These are phyloP conservation scores for Corylus americana DNA, from an alignment of 306 rosid genomes.

Conservation along the genomic window DNA sequence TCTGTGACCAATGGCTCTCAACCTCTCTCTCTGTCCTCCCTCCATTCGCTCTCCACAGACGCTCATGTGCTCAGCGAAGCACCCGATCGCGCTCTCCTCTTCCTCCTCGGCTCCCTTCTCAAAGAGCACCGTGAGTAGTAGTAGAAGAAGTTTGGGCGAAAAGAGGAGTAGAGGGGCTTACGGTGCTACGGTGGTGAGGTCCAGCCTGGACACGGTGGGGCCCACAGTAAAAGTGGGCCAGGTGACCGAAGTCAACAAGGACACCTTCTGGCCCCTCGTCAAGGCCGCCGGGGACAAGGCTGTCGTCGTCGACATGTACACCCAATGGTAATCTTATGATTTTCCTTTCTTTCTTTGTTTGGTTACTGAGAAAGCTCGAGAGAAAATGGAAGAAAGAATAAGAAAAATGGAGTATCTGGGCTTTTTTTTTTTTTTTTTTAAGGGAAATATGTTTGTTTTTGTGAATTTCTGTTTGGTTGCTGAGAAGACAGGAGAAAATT, in stretches of 20 bases:
- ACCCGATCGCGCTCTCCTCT: slow-evolving; percentile 26
- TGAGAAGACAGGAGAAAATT: background rate
- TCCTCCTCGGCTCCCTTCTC: slow-evolving; percentile 2
- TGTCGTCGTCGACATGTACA: slow-evolving; percentile 95
- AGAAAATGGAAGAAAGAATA: background rate
- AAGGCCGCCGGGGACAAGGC: slow-evolving; percentile 87
- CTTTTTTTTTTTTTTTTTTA: background rate
- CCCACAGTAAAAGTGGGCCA: slow-evolving; percentile 64
- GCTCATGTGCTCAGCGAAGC: slow-evolving; percentile 34
- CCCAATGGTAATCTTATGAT: slow-evolving; percentile 66
- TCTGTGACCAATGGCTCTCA: slow-evolving; percentile 54
- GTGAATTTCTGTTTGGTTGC: background rate
- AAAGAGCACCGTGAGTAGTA: slow-evolving; percentile 20
- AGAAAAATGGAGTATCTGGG: background rate
- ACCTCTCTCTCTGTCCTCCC: slow-evolving; percentile 43
- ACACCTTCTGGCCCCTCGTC: slow-evolving; percentile 97
- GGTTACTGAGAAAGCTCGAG: background rate
- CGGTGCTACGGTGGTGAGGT: slow-evolving; percentile 36
- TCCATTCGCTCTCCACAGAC: slow-evolving; percentile 32
- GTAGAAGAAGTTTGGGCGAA: background rate
- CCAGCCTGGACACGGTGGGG: slow-evolving; percentile 69
- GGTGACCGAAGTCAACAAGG: slow-evolving; percentile 89
- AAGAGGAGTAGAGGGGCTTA: slow-evolving; percentile 22
- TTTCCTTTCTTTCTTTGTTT: background rate
- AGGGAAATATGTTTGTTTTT: background rate